Evolutionary conservation across 108 stramenopile species (phyloP).

Genomic region (Skeletonema tropicum): DNA sequence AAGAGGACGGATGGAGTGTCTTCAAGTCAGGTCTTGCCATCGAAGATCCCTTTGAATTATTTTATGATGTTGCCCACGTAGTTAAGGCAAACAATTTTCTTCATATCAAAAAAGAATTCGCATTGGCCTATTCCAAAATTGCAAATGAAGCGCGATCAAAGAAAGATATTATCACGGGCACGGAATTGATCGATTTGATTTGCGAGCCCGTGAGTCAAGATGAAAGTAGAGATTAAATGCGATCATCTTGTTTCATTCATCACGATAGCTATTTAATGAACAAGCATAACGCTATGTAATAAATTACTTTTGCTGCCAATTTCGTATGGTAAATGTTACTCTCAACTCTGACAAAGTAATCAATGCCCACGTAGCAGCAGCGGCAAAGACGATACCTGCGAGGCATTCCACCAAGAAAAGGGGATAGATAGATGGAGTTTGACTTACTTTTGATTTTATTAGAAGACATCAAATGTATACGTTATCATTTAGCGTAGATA

Average conservation of each 20-base stretch:
- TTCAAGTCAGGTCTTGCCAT: slow-evolving; percentile 89
- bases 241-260: neutral
- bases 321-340: slow-evolving; percentile 14
- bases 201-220: slow-evolving; percentile 65
- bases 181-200: slow-evolving; percentile 76
- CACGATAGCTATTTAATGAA: neutral
- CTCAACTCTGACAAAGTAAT: slow-evolving; percentile 84
- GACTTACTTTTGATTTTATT: slow-evolving; percentile 1
- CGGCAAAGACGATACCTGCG: neutral
- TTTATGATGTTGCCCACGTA: slow-evolving; percentile 99
- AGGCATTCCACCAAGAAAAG: slow-evolving; percentile 73
- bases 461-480: no score
- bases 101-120: slow-evolving; percentile 82
- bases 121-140: slow-evolving; percentile 87
- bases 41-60: slow-evolving; percentile 99
- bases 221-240: slow-evolving; percentile 2
- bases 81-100: slow-evolving; percentile 87
- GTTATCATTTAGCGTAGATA: no score
- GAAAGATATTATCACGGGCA: slow-evolving; percentile 51
- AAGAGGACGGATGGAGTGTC: slow-evolving; percentile 92
- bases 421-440: slow-evolving; percentile 64
- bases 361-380: slow-evolving; percentile 75
- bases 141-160: slow-evolving; percentile 56
- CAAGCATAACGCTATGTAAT: neutral
- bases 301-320: neutral